phyloP scores from a whole-genome alignment of 139 green algal species.

The Limnomonas spitsbergensis region DNA sequence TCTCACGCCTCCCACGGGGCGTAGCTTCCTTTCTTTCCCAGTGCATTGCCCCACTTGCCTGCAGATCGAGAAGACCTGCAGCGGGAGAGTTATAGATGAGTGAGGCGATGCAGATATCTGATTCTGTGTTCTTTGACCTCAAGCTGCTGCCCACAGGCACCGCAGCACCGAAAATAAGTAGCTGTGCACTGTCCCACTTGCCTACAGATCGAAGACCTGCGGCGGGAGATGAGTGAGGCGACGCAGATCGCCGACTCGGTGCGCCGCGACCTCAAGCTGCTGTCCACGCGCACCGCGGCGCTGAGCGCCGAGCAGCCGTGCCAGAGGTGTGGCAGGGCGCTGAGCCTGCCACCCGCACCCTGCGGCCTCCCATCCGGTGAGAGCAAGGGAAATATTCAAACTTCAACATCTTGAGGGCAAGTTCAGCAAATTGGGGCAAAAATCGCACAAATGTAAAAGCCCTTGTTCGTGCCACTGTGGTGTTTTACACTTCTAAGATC shows the following conservation, averaged over 20 bases:
- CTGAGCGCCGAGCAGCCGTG: slow-evolving; percentile 58
- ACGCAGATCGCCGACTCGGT: slow-evolving; percentile 67
- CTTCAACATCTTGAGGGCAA: not conserved
- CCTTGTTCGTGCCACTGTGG: slow-evolving; percentile 57
- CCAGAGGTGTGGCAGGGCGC: slow-evolving; percentile 48
- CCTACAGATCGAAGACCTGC: slow-evolving; percentile 69
- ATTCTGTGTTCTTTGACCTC: slow-evolving; percentile 48
- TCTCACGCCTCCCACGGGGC: too few relatives aligned
- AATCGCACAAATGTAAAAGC: not conserved
- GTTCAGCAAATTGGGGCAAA: not conserved
- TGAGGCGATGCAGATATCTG: slow-evolving; percentile 67
- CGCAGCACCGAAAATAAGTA: slow-evolving; percentile 55
- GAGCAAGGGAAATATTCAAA: not conserved
- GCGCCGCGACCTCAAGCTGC: slow-evolving; percentile 43
- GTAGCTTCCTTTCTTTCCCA: too few relatives aligned
- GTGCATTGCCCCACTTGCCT: too few relatives aligned
- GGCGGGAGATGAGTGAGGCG: slow-evolving; percentile 68
- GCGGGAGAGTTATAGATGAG: slow-evolving; percentile 74
- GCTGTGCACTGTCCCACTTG: too few relatives aligned
- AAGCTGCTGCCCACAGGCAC: slow-evolving; percentile 32
- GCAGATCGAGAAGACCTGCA: slow-evolving; percentile 75
- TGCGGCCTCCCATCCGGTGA: slow-evolving; percentile 12
- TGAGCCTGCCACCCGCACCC: slow-evolving; percentile 43
- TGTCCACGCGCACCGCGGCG: slow-evolving; percentile 42
- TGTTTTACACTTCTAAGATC: too few relatives aligned